Evolutionary conservation across 495 filamentous ascomycete species (phyloP), one percentile per base, ranked within the genome.

Genomic region (Penicillium diatomitis): DNA sequence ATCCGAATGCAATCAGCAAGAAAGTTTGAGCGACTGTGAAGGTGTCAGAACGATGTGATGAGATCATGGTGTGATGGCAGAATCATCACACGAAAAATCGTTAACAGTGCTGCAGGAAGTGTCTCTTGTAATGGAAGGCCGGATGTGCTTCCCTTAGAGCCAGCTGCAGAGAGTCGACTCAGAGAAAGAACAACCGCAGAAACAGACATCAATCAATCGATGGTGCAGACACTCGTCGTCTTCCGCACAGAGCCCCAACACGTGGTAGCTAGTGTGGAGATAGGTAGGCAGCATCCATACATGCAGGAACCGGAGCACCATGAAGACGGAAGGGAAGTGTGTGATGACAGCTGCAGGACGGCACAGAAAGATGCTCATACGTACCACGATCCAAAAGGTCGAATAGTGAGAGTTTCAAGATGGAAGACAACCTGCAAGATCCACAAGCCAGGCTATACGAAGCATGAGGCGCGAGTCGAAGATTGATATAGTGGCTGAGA

Each of bases 221-320:
- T 32, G 35, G 9, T 29, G 28, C 27, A 33, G 32, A 20, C 20
- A 20, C 48, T 40, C 41, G 45, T 48, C 41, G 11, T 48, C 30
- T 42, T 12, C 45, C 47, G 47, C 48, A 20, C 20, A 51, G 55
- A 58, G 55, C 55, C 51, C 55, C 55, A 44, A 40, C 52, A 58
- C 56, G 53, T 58, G 56, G 51, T 42, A 12, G 48, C 42, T 29
- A 44, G 37, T 32, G 36, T 6, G 12, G 20, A 20, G 20, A 20
- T 20, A 20, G 35, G 30, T 33, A 49, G 46, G 47, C 56, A 58
- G 49, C 42, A 47, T 55, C 41, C 49, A 54, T 41, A 47, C 36
- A 60, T 57, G 56, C 57, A 58, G 54, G 55, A 53, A 54, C 56
- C 20, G 20, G 30, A 41, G 30, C 4, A 10, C 8, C n/a, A 33